phyloP scores from a whole-genome alignment of 495 filamentous ascomycete species.

The Penicillium angulare region DNA sequence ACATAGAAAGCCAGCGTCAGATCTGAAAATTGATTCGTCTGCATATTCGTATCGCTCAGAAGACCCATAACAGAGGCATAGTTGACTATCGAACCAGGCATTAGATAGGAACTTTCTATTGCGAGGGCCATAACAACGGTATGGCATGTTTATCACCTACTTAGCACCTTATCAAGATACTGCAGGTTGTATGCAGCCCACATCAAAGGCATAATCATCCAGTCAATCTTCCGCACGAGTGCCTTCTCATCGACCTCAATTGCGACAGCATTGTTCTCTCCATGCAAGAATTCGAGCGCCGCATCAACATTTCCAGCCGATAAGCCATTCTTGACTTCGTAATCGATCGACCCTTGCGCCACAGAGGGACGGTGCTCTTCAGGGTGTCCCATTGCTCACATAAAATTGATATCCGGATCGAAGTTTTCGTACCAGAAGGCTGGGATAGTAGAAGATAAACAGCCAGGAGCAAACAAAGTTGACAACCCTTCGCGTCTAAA shows the following conservation, averaged over 20 bases:
- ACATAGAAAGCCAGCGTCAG: slow-evolving; percentile 54
- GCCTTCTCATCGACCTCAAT: slow-evolving; percentile 30
- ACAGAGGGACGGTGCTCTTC: slow-evolving; percentile 6
- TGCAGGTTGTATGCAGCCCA: slow-evolving; percentile 59
- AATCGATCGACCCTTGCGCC: slow-evolving; percentile 7
- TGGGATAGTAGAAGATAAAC: too few species aligned
- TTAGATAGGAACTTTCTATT: background rate
- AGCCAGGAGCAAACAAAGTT: too few species aligned
- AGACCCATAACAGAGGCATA: slow-evolving; percentile 63
- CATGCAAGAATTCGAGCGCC: slow-evolving; percentile 26
- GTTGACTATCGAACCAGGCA: slow-evolving; percentile 22
- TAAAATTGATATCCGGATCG: background rate
- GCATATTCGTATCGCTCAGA: slow-evolving; percentile 47
- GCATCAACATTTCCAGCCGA: slow-evolving; percentile 24
- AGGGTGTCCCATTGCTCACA: slow-evolving; percentile 6
- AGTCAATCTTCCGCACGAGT: slow-evolving; percentile 41
- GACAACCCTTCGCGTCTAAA: background rate
- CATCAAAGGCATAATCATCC: slow-evolving; percentile 42
- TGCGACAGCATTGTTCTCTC: slow-evolving; percentile 10
- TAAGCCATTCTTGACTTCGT: slow-evolving; percentile 17
- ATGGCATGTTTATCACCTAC: slow-evolving; percentile 11
- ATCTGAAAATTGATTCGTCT: slow-evolving; percentile 53
- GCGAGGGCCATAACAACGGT: too few species aligned
- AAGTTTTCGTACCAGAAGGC: background rate
- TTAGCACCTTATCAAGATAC: slow-evolving; percentile 64